Percentiles rank a stretch among this genome's conserved stretches.
Conservation (phyloP, 2,329 filamentous ascomycete genomes). For the Pseudocercospora eumusae region DNA sequence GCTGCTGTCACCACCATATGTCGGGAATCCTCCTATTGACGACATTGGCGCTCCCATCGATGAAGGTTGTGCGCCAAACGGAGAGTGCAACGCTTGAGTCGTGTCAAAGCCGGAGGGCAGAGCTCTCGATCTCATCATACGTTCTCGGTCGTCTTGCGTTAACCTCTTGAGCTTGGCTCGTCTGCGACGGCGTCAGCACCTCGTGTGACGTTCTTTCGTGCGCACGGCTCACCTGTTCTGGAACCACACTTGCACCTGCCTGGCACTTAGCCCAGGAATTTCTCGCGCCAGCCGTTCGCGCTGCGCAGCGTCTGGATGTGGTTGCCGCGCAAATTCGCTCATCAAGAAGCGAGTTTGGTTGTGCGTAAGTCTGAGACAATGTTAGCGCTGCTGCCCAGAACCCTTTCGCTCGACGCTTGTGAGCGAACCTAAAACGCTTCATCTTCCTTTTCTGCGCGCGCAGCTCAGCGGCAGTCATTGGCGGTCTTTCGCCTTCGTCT, state of each 20-base stretch:
- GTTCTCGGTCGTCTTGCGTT: conserved; percentile 62
- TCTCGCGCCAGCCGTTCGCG: conserved; percentile 82
- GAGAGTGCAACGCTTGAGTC: conserved; percentile 59
- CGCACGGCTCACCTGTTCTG: conserved; percentile 74
- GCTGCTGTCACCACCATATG: conserved; percentile 55
- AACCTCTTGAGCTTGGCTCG: conserved; percentile 63
- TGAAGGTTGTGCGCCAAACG: conserved; percentile 49
- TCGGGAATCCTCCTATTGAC: conserved; percentile 47
- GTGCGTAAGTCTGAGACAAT: conserved; percentile 73
- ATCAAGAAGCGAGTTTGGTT: conserved; percentile 97
- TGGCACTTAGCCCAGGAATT: conserved; percentile 85
- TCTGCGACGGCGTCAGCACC: conserved; percentile 42
- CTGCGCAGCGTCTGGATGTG: conserved; percentile 89
- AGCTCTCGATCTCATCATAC: conserved; percentile 62
- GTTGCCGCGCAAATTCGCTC: conserved; percentile 94
- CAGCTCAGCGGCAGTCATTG: conserved; percentile 51
- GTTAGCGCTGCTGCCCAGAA: conserved; percentile 23
- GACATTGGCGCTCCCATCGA: conserved; percentile 53
- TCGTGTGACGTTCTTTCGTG: not conserved
- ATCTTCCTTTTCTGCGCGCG: conserved; percentile 55
- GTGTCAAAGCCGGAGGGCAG: conserved; percentile 63
- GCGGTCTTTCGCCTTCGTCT: conserved; percentile 34
- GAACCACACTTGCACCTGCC: conserved; percentile 98
- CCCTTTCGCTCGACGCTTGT: not conserved
- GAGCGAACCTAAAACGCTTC: conserved; percentile 74